Evolutionary conservation across 208 protist genomes (phyloP).

Genomic region (Acanthamoeba royreba): DNA sequence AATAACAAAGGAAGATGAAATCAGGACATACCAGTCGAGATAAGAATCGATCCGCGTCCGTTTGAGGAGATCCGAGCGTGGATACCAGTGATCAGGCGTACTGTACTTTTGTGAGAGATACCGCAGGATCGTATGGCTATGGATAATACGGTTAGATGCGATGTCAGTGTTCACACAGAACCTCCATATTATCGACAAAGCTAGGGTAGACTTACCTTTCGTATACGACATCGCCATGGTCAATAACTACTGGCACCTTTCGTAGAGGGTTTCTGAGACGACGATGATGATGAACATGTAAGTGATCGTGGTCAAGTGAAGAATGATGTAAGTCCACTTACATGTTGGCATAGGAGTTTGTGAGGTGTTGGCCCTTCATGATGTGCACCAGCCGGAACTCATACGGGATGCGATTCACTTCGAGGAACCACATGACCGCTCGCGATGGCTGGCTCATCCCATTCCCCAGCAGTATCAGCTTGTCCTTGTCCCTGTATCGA

Average conservation of each 20-base stretch:
- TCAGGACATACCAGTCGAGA: background rate
- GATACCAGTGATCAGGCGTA: slow-evolving; percentile 24
- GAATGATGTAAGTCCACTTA: background rate
- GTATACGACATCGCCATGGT: background rate
- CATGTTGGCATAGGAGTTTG: background rate
- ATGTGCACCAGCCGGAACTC: background rate
- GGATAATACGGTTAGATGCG: background rate
- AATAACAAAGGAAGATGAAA: background rate
- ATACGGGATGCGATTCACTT: background rate
- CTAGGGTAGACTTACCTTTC: background rate
- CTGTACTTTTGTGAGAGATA: slow-evolving; percentile 1
- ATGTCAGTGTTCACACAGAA: background rate
- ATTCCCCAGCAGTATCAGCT: slow-evolving; percentile 35
- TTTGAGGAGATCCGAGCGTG: background rate
- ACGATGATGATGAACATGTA: background rate
- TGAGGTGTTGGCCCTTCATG: background rate
- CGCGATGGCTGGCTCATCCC: background rate
- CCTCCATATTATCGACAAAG: background rate
- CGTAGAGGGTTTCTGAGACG: background rate
- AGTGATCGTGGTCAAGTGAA: background rate
- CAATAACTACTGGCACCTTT: background rate
- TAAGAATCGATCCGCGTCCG: slow-evolving; percentile 23
- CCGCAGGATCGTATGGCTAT: slow-evolving; percentile 16
- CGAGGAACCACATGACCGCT: background rate
- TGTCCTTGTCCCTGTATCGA: background rate